Conservation (phyloP, 495 filamentous ascomycete genomes). For the Penicillium steckii region DNA sequence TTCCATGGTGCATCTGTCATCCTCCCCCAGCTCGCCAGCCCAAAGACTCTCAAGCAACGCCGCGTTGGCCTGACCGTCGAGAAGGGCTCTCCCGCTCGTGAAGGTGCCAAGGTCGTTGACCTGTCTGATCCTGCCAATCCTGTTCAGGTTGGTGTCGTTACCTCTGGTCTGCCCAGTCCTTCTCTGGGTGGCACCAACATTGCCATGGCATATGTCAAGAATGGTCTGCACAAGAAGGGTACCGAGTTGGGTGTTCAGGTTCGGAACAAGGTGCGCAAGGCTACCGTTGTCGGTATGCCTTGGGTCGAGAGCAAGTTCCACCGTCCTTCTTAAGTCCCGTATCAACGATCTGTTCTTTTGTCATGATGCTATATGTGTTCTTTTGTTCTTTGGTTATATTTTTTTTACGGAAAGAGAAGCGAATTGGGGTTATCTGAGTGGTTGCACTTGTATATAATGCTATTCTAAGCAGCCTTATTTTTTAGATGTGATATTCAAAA, state of each 20-base stretch:
- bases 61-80: slow-evolving; percentile 81
- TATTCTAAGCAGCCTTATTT: slow-evolving; percentile 9
- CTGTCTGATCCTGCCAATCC: slow-evolving; percentile 53
- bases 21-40: slow-evolving; percentile 63
- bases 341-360: background rate
- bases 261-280: slow-evolving; percentile 76
- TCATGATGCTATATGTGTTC: background rate
- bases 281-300: slow-evolving; percentile 86
- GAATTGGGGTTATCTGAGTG: background rate
- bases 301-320: slow-evolving; percentile 85
- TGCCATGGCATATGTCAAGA: slow-evolving; percentile 91
- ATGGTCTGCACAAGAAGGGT: slow-evolving; percentile 80
- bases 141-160: slow-evolving; percentile 62
- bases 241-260: slow-evolving; percentile 81
- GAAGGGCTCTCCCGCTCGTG: slow-evolving; percentile 80
- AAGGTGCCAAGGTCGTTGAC: slow-evolving; percentile 78
- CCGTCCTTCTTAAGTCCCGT: slow-evolving; percentile 24
- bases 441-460: slow-evolving; percentile 22
- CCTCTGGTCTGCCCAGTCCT: slow-evolving; percentile 86
- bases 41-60: slow-evolving; percentile 69
- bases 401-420: background rate
- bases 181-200: slow-evolving; percentile 82
- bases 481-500: background rate
- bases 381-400: background rate
- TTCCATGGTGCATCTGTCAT: slow-evolving; percentile 79